These are phyloP conservation scores for Carpinus viminea DNA, from an alignment of 306 rosid genomes.

Conservation along the genomic window DNA sequence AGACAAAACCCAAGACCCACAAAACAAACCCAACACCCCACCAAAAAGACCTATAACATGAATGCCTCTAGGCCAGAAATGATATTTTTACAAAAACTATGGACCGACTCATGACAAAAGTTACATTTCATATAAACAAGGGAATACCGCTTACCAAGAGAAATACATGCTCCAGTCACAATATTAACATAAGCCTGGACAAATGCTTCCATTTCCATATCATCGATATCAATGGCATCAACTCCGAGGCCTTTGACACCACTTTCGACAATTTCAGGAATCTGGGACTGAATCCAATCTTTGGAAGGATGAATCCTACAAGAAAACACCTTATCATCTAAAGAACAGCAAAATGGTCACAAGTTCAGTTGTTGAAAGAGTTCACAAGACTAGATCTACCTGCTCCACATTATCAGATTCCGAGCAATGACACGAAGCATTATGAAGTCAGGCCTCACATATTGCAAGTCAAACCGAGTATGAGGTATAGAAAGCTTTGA, in stretches of 20 bases:
- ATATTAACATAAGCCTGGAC: conserved; percentile 92
- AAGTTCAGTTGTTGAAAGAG: conserved; percentile 25
- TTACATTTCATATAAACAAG: neutral
- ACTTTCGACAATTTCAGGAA: conserved; percentile 74
- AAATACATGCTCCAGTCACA: conserved; percentile 91
- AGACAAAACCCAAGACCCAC: too few species aligned
- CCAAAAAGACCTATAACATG: neutral
- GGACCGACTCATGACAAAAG: neutral
- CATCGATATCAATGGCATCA: conserved; percentile 68
- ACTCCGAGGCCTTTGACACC: conserved; percentile 63
- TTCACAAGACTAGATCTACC: conserved; percentile 47
- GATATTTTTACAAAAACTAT: neutral
- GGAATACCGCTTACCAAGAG: conserved; percentile 63
- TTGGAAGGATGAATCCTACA: conserved; percentile 87
- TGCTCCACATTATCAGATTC: conserved; percentile 96
- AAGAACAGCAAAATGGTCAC: conserved; percentile 29
- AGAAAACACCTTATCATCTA: conserved; percentile 27
- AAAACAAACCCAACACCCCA: too few species aligned
- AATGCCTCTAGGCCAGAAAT: neutral
- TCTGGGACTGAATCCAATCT: conserved; percentile 90
- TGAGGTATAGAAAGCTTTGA: conserved; percentile 83
- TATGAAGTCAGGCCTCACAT: conserved; percentile 96
- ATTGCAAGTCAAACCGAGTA: conserved; percentile 84
- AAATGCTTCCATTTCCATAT: conserved; percentile 85
- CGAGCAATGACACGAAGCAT: conserved; percentile 96